phyloP scores from a whole-genome alignment of 306 rosid species.

The Lathyrus oleraceus region DNA sequence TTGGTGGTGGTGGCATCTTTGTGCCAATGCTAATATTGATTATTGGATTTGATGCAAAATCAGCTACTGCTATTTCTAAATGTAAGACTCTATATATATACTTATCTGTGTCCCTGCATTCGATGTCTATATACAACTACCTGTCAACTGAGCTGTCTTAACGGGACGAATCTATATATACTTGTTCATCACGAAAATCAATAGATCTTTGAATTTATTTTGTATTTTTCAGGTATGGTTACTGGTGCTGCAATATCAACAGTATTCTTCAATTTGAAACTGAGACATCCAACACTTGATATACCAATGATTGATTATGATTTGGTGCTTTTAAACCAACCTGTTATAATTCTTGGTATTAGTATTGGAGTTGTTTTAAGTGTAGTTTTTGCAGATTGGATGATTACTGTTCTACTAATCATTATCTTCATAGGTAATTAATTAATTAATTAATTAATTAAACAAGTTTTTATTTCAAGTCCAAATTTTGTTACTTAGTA shows the following conservation, averaged over 20 bases:
- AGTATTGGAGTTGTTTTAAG: constrained; percentile 82
- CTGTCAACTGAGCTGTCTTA: too few species aligned
- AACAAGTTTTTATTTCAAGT: not conserved
- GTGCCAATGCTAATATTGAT: constrained; percentile 82
- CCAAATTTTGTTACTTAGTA: not conserved
- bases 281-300: constrained; percentile 75
- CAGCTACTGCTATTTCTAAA: constrained; percentile 84
- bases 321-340: constrained; percentile 72
- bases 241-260: constrained; percentile 89
- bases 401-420: constrained; percentile 77
- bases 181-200: not conserved
- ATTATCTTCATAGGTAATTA: constrained; percentile 64
- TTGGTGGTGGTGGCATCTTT: constrained; percentile 95
- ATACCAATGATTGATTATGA: constrained; percentile 73
- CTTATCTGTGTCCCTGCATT: too few species aligned
- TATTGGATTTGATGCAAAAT: constrained; percentile 86
- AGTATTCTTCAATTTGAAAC: constrained; percentile 67
- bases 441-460: too few species aligned
- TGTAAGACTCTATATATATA: constrained; percentile 60
- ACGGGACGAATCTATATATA: too few species aligned
- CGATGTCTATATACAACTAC: too few species aligned
- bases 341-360: constrained; percentile 78
- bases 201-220: not conserved
- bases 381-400: constrained; percentile 86
- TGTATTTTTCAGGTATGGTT: constrained; percentile 61